Base-by-base conservation (phyloP, 2,329 filamentous ascomycete species). In the Ophiostoma sp. region DNA sequence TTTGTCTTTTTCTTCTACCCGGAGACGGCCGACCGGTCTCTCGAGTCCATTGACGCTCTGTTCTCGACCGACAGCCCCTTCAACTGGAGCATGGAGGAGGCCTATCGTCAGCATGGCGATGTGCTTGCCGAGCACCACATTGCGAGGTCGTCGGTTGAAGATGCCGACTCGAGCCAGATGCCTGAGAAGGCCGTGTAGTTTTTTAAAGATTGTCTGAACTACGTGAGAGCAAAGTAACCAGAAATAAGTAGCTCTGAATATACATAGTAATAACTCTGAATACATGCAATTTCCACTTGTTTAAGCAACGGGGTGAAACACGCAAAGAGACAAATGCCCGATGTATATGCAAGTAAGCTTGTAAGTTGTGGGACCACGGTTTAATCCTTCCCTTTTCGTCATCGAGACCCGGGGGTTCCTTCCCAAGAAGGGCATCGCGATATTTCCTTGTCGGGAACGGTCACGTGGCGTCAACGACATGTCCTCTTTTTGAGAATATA, bases 41-140 rank as follows among this genome's bases (percentile, higher is more conserved):
- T 85, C 4, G 84, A 85, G 72, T 83, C 82, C 3, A 84, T 85
- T 57, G 81, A 84, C 48, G 77, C 79, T 0, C 77, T 86, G 57
- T 86, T 86, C 75, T 81, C 81, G 3, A 80, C 79, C n/a, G 72
- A 78, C 17, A 83, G 80, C 72, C 79, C 81, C 10, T 83, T 83
- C 71, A 72, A 31, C 71, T 71, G 70, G 69, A 52, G 41, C 65
- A 72, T 72, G 71, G 72, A 73, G 35, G 39, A 72, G 68, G 71
- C 72, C 5, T 73, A 71, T 65, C 70, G 23, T 36, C 36, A 68
- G 39, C 71, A 72, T 36, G 71, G 72, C 41, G 65, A 73, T 52
- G 72, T 73, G 36, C 68, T 72, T 67, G 70, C 71, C 10, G 70
- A 72, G 69, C 72, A 73, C 67, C 69, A 69, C 4, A 57, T 71